Conservation (phyloP, 352 stramenopile genomes). For the Globisporangium cystogenes region DNA sequence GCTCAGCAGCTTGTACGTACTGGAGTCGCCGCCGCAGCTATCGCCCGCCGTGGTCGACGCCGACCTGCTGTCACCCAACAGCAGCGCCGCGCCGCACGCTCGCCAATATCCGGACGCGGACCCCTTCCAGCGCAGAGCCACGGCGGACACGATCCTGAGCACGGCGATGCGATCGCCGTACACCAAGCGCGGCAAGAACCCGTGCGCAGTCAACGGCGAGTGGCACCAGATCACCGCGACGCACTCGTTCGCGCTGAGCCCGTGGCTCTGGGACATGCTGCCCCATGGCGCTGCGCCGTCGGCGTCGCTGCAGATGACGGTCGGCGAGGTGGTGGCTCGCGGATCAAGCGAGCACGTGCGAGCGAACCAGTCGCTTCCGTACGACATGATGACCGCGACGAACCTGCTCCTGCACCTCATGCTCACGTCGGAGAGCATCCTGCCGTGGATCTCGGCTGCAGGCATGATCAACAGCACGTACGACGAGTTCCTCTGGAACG, state of each 20-base stretch:
- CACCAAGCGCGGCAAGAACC: constrained; percentile 14
- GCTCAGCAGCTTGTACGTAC: constrained; percentile 45
- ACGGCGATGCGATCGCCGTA: constrained; percentile 23
- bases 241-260: constrained; percentile 25
- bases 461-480: constrained; percentile 13
- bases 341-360: neutral
- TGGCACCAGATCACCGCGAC: constrained; percentile 25
- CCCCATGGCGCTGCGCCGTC: constrained; percentile 13
- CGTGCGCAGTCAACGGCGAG: constrained; percentile 20
- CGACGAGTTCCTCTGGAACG: constrained; percentile 9
- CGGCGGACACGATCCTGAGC: constrained; percentile 27
- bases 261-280: constrained; percentile 31
- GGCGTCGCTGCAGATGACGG: constrained; percentile 10
- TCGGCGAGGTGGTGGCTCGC: constrained; percentile 6
- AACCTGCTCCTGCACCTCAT: constrained; percentile 33
- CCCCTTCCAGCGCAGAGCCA: constrained; percentile 15
- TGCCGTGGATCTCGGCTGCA: constrained; percentile 7
- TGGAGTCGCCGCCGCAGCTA: constrained; percentile 18
- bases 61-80: constrained; percentile 17
- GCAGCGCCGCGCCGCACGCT: neutral
- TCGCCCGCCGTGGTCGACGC: constrained; percentile 21
- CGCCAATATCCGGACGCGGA: neutral
- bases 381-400: constrained; percentile 17
- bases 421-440: constrained; percentile 13
- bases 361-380: neutral